Conservation (phyloP, 208 protist genomes). For the Acanthamoeba royreba region DNA sequence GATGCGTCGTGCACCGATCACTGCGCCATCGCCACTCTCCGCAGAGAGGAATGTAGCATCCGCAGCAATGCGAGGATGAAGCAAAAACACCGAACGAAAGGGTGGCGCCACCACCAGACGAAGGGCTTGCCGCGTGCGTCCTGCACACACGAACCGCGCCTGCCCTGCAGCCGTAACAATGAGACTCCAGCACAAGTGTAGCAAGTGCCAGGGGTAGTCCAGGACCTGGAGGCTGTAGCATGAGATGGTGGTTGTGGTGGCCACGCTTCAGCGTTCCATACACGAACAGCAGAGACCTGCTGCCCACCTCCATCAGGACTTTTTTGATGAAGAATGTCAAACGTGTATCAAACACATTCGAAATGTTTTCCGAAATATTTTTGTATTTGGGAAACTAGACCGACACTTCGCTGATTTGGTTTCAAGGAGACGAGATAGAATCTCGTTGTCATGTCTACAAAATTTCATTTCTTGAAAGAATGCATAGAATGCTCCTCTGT, state of each 20-base stretch:
- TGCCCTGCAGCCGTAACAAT: background rate
- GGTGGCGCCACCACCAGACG: background rate
- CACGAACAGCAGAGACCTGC: background rate
- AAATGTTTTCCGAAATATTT: too few relatives aligned
- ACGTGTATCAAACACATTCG: too few relatives aligned
- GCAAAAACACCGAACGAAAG: slow-evolving; percentile 4
- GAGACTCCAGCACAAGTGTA: background rate
- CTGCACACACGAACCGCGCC: background rate
- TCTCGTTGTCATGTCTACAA: too few relatives aligned
- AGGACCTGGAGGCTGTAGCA: background rate
- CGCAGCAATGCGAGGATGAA: background rate
- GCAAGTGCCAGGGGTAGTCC: background rate
- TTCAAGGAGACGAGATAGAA: too few relatives aligned
- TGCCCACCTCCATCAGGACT: too few relatives aligned
- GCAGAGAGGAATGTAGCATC: background rate
- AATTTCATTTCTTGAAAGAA: too few relatives aligned
- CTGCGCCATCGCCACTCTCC: too few relatives aligned
- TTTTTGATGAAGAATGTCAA: too few relatives aligned
- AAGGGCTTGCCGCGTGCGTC: background rate
- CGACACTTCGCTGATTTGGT: too few relatives aligned
- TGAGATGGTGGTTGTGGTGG: background rate
- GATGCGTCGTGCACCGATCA: background rate
- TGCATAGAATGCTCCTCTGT: too few relatives aligned
- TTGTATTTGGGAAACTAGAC: too few relatives aligned
- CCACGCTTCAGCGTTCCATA: slow-evolving; percentile 27